Evolutionary conservation across 2,329 filamentous ascomycete genomes (phyloP).

Genomic region (Colletotrichum navitas): DNA sequence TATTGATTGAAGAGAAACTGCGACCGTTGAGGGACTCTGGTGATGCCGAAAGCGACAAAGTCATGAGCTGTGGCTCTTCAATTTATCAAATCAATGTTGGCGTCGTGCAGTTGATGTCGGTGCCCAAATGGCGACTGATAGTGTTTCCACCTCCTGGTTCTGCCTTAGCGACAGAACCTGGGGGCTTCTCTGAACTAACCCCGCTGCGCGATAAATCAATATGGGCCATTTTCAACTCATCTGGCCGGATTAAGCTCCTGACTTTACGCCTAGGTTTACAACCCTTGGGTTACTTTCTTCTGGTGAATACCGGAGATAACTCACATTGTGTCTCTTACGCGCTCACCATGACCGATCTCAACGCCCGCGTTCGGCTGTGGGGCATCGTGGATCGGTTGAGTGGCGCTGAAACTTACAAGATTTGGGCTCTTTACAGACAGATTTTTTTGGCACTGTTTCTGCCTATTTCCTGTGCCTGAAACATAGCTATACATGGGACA

Average conservation of each 20-base stretch:
- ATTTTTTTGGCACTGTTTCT: not conserved
- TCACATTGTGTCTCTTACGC: not conserved
- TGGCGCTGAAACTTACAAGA: not conserved
- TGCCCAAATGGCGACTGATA: not conserved
- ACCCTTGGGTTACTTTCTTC: not conserved
- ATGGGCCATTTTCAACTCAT: not conserved
- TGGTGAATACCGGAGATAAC: not conserved
- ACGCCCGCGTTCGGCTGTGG: not conserved
- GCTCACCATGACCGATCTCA: not conserved
- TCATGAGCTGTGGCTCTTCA: too few relatives aligned
- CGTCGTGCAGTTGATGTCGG: not conserved
- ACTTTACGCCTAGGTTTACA: too few relatives aligned
- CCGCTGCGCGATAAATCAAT: not conserved
- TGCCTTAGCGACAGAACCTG: not conserved
- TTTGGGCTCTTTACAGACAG: not conserved
- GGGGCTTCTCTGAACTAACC: rapidly evolving
- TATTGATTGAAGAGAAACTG: not conserved
- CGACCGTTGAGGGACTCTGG: not conserved
- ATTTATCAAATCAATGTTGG: not conserved
- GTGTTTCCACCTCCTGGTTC: too few relatives aligned
- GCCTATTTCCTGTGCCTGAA: not conserved
- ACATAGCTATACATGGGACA: not conserved
- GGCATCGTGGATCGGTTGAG: not conserved
- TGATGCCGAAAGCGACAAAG: not conserved
- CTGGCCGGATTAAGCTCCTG: too few relatives aligned